Conservation (phyloP, 2,329 filamentous ascomycete species). For the Colletotrichum eremochloae region DNA sequence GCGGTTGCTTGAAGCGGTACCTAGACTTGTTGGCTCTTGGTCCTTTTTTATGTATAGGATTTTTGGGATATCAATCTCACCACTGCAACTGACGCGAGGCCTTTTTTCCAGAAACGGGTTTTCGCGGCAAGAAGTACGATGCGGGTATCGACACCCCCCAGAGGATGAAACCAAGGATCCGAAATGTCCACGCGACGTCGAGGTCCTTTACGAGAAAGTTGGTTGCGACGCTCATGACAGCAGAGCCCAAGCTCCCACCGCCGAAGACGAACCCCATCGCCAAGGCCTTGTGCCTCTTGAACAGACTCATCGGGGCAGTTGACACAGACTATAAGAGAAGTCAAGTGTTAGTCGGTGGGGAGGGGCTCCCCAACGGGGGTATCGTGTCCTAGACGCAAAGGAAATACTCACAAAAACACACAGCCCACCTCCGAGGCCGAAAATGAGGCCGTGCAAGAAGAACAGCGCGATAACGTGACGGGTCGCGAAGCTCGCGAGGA, state of each 20-base stretch:
- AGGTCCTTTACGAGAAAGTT: conserved; percentile 44
- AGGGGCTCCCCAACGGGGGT: too few relatives aligned
- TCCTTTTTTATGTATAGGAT: too few relatives aligned
- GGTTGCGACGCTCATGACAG: conserved; percentile 46
- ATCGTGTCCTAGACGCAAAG: too few relatives aligned
- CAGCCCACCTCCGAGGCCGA: conserved; percentile 47
- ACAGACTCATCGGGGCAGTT: conserved; percentile 47
- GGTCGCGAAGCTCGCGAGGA: conserved; percentile 46
- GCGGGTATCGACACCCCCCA: conserved; percentile 49
- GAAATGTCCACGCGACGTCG: conserved; percentile 48
- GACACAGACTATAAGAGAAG: conserved; percentile 44
- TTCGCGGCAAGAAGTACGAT: conserved; percentile 43
- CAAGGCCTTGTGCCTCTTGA: conserved; percentile 47
- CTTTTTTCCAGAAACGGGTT: neutral
- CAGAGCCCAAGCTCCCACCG: conserved; percentile 47
- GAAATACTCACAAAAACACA: conserved; percentile 44
- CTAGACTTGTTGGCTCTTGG: conserved; percentile 26
- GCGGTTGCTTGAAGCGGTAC: conserved; percentile 45
- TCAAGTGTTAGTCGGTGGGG: neutral
- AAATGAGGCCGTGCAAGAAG: conserved; percentile 47
- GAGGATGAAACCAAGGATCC: conserved; percentile 46
- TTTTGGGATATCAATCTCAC: conserved; percentile 25
- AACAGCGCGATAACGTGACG: conserved; percentile 45
- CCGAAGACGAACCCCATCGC: conserved; percentile 49
- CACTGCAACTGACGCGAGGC: conserved; percentile 44